A percentile compares a stretch with the other conserved stretches of the same genome.
Evolutionary conservation across 2,329 filamentous ascomycete species (phyloP).

Genomic region (Boeremia lycopersici): DNA sequence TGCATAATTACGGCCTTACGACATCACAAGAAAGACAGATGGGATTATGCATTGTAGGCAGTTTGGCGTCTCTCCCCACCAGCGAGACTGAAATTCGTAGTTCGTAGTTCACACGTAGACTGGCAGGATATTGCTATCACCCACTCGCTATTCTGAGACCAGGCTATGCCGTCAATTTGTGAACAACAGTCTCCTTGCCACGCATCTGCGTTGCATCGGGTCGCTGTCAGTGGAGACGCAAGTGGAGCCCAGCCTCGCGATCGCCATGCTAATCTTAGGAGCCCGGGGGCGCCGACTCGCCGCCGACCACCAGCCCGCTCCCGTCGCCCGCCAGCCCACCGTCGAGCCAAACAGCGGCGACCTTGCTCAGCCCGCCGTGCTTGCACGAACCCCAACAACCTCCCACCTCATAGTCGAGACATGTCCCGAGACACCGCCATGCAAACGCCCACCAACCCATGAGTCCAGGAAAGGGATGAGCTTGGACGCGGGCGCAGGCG

Average conservation of each 20-base stretch:
- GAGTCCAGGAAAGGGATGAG: conserved; percentile 6
- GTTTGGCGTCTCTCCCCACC: neutral
- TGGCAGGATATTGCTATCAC: neutral
- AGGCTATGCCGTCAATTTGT: neutral
- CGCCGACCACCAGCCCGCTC: too few species aligned
- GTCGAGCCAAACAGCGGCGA: too few species aligned
- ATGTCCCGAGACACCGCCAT: too few species aligned
- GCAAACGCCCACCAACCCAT: too few species aligned
- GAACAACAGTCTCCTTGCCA: neutral
- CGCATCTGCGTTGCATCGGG: neutral
- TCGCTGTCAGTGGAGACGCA: neutral
- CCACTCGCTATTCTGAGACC: too few species aligned
- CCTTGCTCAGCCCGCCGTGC: too few species aligned
- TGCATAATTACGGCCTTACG: conserved; percentile 16
- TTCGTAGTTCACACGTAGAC: neutral
- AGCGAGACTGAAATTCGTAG: neutral
- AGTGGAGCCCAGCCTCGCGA: conserved; percentile 5
- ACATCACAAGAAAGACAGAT: conserved; percentile 4
- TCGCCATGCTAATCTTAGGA: conserved; percentile 12
- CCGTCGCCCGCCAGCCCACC: too few species aligned
- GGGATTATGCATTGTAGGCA: conserved; percentile 11
- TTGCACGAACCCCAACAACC: too few species aligned
- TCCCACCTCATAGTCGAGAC: too few species aligned
- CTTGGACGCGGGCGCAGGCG: neutral
- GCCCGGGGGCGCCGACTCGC: too few species aligned